Base-by-base conservation (phyloP, 2,329 filamentous ascomycete species). In the Clathrospora elynae region DNA sequence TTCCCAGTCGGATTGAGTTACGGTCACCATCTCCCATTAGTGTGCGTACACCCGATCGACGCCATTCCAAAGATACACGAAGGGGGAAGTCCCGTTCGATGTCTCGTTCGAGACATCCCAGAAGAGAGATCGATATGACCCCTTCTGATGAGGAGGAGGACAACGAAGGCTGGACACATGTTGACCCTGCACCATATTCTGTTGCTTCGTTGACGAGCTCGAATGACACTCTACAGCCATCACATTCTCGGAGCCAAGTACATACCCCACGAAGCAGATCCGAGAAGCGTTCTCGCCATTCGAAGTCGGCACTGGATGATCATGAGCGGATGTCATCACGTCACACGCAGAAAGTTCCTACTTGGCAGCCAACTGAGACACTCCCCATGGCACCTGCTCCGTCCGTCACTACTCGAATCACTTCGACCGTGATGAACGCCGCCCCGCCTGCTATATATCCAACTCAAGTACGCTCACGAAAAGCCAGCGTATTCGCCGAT, bases 91-190 rank as follows among this genome's bases (percentile, higher is more conserved):
- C 49, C 2, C 35, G 38, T 8, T 48, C 46, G 0, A 53, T 38
- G 12, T 41, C 44, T 16, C 34, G 35, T 0, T 24, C 42, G 12
- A 31, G 25, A 20, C 25, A 9, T 4, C 38, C 35, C 1, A 32
- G 11, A 4, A 7, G 11, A 23, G 18, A 31, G 3, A 13, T 49
- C 2, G 41, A 34, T 2, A 4, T 14, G 6, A 28, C 23, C 3
- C 41, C 42, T 16, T 51, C 52, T 5, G 39, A 35, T 4, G 48
- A 41, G 7, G 50, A 59, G 3, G 48, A 41, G 7, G 50, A 59
- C 32, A 28, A 37, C 3, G 42, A 34, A 10, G 42, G 34, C 3
- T 53, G 47, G 41, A 35, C 30, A 13, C 29, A 34, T 6, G 22
- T 42, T 19, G 43, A 47, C 11, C 20, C 32, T 13, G 12, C 44